phyloP scores from a whole-genome alignment of 1,139 yeast species.

The Spencermartinsiella ligniputridi region DNA sequence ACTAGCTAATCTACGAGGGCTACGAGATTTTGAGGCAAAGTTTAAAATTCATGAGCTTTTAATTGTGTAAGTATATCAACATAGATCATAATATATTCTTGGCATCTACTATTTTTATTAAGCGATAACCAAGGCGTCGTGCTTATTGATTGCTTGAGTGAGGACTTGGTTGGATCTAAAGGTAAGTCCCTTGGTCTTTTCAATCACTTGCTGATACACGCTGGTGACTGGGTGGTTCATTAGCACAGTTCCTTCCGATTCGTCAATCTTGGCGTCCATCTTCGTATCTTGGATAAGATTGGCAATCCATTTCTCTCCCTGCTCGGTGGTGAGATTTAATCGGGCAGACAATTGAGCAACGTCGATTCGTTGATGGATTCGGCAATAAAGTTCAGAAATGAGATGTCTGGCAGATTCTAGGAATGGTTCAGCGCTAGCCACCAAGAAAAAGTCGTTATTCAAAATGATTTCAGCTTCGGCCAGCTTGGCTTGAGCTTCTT shows the following conservation, averaged over 20 bases:
- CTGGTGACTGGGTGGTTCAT: constrained; percentile 44
- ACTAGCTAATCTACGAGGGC: not conserved
- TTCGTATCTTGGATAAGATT: constrained; percentile 45
- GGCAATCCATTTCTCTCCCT: constrained; percentile 49
- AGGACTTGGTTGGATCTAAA: constrained; percentile 54
- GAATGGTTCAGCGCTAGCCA: constrained; percentile 40
- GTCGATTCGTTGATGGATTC: constrained; percentile 48
- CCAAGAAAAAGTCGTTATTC: constrained; percentile 52
- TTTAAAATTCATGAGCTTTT: not conserved
- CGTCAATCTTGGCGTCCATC: constrained; percentile 49
- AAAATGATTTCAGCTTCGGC: constrained; percentile 44
- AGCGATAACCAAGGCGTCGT: constrained; percentile 19
- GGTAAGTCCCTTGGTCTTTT: constrained; percentile 55
- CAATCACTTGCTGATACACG: constrained; percentile 55
- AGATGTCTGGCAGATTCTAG: constrained; percentile 46
- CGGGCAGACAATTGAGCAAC: constrained; percentile 41
- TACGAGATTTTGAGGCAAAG: not conserved
- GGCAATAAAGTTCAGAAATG: constrained; percentile 49
- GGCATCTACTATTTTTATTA: constrained; percentile 4
- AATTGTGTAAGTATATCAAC: not conserved
- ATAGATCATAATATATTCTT: constrained; percentile 2
- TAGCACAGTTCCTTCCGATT: constrained; percentile 44
- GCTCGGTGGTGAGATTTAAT: constrained; percentile 42
- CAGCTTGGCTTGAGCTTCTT: constrained; percentile 45
- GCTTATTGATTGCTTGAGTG: constrained; percentile 32